phyloP scores from a whole-genome alignment of 2,329 filamentous ascomycete species.

The Venturia oleaginea region DNA sequence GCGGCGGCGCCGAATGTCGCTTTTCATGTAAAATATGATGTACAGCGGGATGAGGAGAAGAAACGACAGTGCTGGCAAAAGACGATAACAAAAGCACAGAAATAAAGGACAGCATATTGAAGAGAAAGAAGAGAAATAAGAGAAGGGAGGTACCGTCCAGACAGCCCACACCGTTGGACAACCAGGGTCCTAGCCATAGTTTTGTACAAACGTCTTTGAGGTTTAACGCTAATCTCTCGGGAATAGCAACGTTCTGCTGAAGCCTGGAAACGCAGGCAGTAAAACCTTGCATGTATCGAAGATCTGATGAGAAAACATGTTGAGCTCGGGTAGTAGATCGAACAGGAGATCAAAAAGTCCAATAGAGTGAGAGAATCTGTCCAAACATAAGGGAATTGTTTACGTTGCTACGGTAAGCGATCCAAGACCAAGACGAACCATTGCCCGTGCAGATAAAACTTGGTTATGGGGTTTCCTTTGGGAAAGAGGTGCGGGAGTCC shows the following conservation, averaged over 20 bases:
- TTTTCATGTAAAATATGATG: slow-evolving; percentile 24
- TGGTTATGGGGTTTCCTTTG: neutral
- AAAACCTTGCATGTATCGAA: slow-evolving; percentile 2
- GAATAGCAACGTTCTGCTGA: neutral
- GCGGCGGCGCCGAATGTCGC: slow-evolving; percentile 17
- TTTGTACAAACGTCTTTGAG: neutral
- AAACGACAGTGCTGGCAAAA: neutral
- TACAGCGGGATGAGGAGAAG: neutral
- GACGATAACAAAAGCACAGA: neutral
- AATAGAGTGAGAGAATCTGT: neutral
- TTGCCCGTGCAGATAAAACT: neutral
- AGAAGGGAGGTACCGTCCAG: slow-evolving; percentile 10
- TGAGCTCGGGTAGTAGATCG: neutral
- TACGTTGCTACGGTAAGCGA: neutral
- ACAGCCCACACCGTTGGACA: neutral
- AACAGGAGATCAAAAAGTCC: neutral
- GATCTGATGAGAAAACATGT: neutral
- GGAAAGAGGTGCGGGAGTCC: neutral
- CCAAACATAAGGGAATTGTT: neutral
- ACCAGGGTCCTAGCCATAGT: slow-evolving; percentile 4
- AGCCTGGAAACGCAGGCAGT: neutral
- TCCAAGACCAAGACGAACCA: neutral
- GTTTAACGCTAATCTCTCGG: neutral
- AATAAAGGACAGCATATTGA: slow-evolving; percentile 4
- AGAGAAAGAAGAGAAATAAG: neutral